A percentile compares a stretch with the other conserved stretches of the same genome.
phyloP scores from a whole-genome alignment of 805 yeast genomes.

The Kodamaea nitidulidarum region DNA sequence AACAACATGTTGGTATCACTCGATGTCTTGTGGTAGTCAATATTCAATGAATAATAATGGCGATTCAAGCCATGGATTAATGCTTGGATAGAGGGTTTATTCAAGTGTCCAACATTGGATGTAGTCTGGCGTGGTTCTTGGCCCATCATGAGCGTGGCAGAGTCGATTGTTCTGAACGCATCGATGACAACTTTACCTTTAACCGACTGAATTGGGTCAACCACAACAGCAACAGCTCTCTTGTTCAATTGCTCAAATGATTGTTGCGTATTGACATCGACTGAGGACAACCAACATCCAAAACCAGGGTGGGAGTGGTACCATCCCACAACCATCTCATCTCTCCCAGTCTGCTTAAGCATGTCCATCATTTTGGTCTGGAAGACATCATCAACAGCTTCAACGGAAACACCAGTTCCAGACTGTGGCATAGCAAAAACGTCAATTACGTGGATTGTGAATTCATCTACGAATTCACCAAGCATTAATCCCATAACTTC shows the following conservation, averaged over 20 bases:
- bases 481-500: conserved; percentile 95
- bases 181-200: conserved; percentile 98
- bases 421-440: conserved; percentile 99
- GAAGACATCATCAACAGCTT: conserved; percentile 98
- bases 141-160: conserved; percentile 86
- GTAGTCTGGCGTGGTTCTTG: conserved; percentile 98
- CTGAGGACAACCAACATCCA: conserved; percentile 97
- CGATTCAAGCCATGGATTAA: conserved; percentile 95
- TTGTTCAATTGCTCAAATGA: conserved; percentile 94
- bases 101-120: conserved; percentile 89
- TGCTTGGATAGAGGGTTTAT: conserved; percentile 96
- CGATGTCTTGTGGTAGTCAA: conserved; percentile 88
- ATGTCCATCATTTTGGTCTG: conserved; percentile 99
- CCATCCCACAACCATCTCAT: conserved; percentile 99
- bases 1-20: conserved; percentile 90
- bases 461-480: conserved; percentile 96
- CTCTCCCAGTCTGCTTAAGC: conserved; percentile 98
- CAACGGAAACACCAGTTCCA: conserved; percentile 97
- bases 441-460: conserved; percentile 93
- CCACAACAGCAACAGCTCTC: conserved; percentile 96
- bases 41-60: conserved; percentile 91
- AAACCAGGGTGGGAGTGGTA: conserved; percentile 96
- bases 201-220: conserved; percentile 97
- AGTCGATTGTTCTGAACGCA: conserved; percentile 91
- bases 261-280: conserved; percentile 96